Evolutionary conservation across 2,329 filamentous ascomycete species (phyloP).

Genomic region (Cercospora zeina): DNA sequence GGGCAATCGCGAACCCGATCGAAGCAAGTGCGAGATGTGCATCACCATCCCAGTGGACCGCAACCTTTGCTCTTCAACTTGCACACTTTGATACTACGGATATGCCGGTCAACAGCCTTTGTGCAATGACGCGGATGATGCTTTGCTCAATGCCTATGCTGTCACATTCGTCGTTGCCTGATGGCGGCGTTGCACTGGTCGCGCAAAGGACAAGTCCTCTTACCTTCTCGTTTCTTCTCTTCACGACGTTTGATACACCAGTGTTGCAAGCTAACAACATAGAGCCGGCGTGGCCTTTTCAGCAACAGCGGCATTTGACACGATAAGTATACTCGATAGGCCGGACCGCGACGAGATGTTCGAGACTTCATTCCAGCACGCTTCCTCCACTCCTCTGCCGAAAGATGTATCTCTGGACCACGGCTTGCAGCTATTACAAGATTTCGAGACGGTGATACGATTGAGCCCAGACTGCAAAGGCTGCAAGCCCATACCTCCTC

Average conservation of each 20-base stretch:
- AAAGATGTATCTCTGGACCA: conserved; percentile 30
- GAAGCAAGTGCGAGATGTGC: conserved; percentile 15
- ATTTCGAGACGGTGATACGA: conserved; percentile 39
- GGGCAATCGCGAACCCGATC: background rate
- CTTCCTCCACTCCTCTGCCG: conserved; percentile 36
- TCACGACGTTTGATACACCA: background rate
- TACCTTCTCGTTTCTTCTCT: background rate
- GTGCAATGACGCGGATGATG: background rate
- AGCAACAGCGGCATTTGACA: background rate
- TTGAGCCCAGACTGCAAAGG: conserved; percentile 39
- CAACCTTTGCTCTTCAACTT: conserved; percentile 11
- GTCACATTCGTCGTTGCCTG: background rate
- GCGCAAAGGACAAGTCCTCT: background rate
- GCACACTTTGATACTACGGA: conserved; percentile 8
- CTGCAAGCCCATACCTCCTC: conserved; percentile 32
- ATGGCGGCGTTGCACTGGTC: background rate
- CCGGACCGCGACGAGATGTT: conserved; percentile 31
- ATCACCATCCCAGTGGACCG: conserved; percentile 15
- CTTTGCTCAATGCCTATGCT: conserved; percentile 1
- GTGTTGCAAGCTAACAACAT: background rate
- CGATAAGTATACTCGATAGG: background rate
- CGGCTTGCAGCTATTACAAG: conserved; percentile 38
- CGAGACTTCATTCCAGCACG: conserved; percentile 38
- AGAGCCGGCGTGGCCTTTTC: background rate
- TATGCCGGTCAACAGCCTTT: conserved; percentile 10